phyloP scores from a whole-genome alignment of 2,329 filamentous ascomycete genomes.

The Parastagonospora nodorum region DNA sequence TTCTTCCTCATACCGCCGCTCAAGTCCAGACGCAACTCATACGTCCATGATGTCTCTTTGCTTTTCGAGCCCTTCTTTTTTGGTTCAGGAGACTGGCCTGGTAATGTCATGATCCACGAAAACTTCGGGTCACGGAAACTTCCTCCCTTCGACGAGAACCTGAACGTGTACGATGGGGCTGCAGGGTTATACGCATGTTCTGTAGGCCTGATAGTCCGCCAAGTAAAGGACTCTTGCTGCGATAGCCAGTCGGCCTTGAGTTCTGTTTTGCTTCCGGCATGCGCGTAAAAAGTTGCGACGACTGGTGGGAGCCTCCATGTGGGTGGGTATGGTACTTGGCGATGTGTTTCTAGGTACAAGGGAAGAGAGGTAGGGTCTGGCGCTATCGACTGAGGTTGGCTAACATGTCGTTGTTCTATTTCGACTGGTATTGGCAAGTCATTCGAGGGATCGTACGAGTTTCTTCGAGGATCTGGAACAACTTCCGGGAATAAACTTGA shows the following conservation, averaged over 20 bases:
- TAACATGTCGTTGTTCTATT: constrained; percentile 3
- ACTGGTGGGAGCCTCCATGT: constrained; percentile 35
- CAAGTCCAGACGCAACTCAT: constrained; percentile 32
- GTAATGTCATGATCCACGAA: constrained; percentile 34
- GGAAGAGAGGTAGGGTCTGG: constrained; percentile 20
- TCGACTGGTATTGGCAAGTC: constrained; percentile 16
- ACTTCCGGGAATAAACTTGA: constrained; percentile 23
- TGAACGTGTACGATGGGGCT: constrained; percentile 26
- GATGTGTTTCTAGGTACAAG: constrained; percentile 33
- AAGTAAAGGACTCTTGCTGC: constrained; percentile 22
- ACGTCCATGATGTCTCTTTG: constrained; percentile 26
- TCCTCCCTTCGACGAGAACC: constrained; percentile 30
- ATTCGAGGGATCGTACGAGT: constrained; percentile 6
- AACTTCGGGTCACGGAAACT: constrained; percentile 30
- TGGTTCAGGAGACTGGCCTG: background rate
- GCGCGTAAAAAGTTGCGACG: constrained; percentile 28
- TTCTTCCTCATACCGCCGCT: constrained; percentile 29
- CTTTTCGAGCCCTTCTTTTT: constrained; percentile 3
- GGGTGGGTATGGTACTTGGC: constrained; percentile 37
- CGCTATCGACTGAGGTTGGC: constrained; percentile 2
- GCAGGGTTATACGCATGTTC: constrained; percentile 15
- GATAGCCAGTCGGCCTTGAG: constrained; percentile 33
- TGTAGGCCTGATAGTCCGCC: constrained; percentile 25
- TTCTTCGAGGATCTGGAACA: constrained; percentile 3
- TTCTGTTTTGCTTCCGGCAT: constrained; percentile 6